Conservation (phyloP, 495 filamentous ascomycete species). For the Tuber microsphaerosporum region DNA sequence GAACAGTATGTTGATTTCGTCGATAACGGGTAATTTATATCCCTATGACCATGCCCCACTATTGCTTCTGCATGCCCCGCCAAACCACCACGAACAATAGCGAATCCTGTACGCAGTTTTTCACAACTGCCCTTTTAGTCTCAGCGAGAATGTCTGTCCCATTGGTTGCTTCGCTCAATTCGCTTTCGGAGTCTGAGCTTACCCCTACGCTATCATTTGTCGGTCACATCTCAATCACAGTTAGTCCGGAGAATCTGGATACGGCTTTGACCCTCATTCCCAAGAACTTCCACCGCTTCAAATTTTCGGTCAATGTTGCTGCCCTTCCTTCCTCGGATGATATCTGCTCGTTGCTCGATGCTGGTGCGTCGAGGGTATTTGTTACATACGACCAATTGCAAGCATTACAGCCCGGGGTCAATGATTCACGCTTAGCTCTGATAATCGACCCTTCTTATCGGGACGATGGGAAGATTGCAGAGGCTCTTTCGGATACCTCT, state of each 20-base stretch:
- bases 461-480: conserved; percentile 49
- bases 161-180: conserved; percentile 28
- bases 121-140: background rate
- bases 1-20: background rate
- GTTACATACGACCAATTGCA: conserved; percentile 61
- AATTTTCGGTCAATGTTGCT: conserved; percentile 70
- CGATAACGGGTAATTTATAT: conserved; percentile 7
- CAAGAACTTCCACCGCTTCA: conserved; percentile 42
- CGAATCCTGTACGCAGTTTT: background rate
- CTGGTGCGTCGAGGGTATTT: conserved; percentile 81
- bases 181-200: conserved; percentile 42
- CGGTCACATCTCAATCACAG: conserved; percentile 65
- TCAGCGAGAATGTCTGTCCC: conserved; percentile 26
- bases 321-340: conserved; percentile 60
- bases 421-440: conserved; percentile 54
- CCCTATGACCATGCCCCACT: background rate
- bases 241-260: conserved; percentile 52
- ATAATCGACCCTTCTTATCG: conserved; percentile 45
- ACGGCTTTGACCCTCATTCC: conserved; percentile 58
- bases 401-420: conserved; percentile 51
- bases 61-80: background rate
- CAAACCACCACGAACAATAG: background rate
- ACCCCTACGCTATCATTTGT: conserved; percentile 59
- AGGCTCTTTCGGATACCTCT: conserved; percentile 49
- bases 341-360: conserved; percentile 70